A percentile compares a stretch with the other conserved stretches of the same genome.
Conservation (phyloP, 2,329 filamentous ascomycete genomes). For the Tolypocladium amazonense region DNA sequence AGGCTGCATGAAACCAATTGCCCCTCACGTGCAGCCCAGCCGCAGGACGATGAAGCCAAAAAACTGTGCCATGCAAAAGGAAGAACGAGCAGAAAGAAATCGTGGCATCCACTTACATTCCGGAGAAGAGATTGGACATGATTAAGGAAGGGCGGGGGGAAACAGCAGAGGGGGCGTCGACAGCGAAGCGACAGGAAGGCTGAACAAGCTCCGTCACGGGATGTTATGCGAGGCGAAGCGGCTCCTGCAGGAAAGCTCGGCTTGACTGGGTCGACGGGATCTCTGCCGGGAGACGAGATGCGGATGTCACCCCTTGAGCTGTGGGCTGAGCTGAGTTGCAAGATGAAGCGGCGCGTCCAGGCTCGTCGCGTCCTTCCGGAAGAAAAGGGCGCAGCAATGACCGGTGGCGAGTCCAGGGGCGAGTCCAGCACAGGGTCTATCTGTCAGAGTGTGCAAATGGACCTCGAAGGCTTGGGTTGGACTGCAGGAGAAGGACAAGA, state of each 20-base stretch:
- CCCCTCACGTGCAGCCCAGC: neutral
- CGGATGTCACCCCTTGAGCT: neutral
- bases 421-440: neutral
- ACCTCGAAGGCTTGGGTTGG: neutral
- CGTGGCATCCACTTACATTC: slow-evolving; percentile 40
- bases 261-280: neutral
- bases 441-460: neutral
- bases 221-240: slow-evolving; percentile 2
- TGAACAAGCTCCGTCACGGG: slow-evolving; percentile 3
- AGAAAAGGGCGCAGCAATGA: neutral
- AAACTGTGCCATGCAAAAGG: neutral
- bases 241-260: neutral
- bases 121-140: slow-evolving; percentile 53
- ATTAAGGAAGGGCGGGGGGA: slow-evolving; percentile 10
- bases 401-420: neutral
- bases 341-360: neutral
- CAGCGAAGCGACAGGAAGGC: slow-evolving; percentile 1
- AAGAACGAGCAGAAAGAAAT: neutral
- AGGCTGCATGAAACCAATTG: neutral
- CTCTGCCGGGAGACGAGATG: neutral
- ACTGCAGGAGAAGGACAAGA: neutral
- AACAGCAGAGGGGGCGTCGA: neutral
- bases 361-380: neutral
- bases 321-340: neutral
- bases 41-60: neutral